Evolutionary conservation across 345 rosid genomes (phyloP), one percentile per base, ranked within the genome.

Genomic region (Boechera divaricarpa): DNA sequence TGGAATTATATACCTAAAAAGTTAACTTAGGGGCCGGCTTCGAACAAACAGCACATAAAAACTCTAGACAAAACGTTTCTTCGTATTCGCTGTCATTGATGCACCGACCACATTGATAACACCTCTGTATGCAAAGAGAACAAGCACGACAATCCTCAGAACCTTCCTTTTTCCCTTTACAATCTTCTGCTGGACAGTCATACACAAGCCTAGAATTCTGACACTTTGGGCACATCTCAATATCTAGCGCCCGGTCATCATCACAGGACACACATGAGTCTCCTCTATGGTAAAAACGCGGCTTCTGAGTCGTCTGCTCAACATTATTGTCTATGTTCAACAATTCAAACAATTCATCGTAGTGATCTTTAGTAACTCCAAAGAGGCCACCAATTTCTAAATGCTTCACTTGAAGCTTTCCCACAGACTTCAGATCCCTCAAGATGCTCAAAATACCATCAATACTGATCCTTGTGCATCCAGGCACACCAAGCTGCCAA

Each of bases 151-250:
- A 95, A 5, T 69, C 73, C 49, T 70, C 84, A 70, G 77, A 38
- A 10, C 81, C 55, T 61, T 77, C 69, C 33, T 75, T 83, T 60
- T 83, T 86, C 80, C 80, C 84, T 79, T 79, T 87, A 79, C 99
- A 95, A 63, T 79, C 84, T 76, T 93, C 90, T 0, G 85, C 89
- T 21, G 99, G 97, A 74, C 99, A 95, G 73, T 93, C 99, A 84
- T 89, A 95, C 8, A 95, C 88, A 55, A 95, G 79, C 86, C 89
- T 87, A 64, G 82, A 80, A 59, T 86, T 86, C 80, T 81, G 86
- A 83, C 99, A 95, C 77, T 83, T 86, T 0, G 98, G 99, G 74
- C 99, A 95, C 79, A 80, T 79, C 85, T 95, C 99, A 68, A 95
- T 88, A 72, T 95, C 99, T 61, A 95, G 78, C 16, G 77, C 77